These are phyloP conservation scores for Tulasnella sp. DNA, from an alignment of 768 basidiomycete species.

Conservation along the genomic window DNA sequence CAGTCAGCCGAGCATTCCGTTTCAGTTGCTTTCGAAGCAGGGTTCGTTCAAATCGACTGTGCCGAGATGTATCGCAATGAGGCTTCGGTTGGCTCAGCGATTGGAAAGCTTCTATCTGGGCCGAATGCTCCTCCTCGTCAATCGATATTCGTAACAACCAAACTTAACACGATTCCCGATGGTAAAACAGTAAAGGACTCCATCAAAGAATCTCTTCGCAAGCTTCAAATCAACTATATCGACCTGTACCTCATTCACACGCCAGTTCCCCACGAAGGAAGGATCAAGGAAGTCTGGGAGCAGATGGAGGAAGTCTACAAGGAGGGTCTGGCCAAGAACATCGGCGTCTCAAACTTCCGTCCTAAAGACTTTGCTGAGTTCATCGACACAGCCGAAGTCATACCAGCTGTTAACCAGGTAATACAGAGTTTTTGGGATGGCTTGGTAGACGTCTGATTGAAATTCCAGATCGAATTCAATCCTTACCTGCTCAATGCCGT, in stretches of 20 bases:
- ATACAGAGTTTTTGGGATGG: background rate
- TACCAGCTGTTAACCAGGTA: conserved; percentile 27
- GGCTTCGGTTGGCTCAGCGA: conserved; percentile 22
- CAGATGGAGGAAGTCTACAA: conserved; percentile 22
- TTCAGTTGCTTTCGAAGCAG: conserved; percentile 19
- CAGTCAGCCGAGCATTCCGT: background rate
- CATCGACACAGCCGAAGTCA: conserved; percentile 22
- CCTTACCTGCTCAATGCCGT: conserved; percentile 24
- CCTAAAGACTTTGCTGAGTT: conserved; percentile 25
- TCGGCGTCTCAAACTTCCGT: conserved; percentile 32
- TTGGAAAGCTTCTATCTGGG: conserved; percentile 16
- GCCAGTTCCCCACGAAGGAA: conserved; percentile 13
- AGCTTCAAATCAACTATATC: conserved; percentile 22
- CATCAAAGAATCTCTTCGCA: conserved; percentile 23
- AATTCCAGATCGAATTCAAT: conserved; percentile 29
- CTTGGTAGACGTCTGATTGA: background rate
- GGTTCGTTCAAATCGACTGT: conserved; percentile 23
- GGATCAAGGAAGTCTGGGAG: conserved; percentile 22
- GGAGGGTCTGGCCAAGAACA: conserved; percentile 25
- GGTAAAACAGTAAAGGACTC: conserved; percentile 18
- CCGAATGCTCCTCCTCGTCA: conserved; percentile 20
- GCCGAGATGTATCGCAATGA: conserved; percentile 26
- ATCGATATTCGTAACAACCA: conserved; percentile 24
- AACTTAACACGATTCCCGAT: conserved; percentile 14
- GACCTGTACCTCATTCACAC: conserved; percentile 27